A percentile compares a stretch with the other conserved stretches of the same genome.
These are phyloP conservation scores for Cladosporium sp. DNA, from an alignment of 2,329 filamentous ascomycete species.

Conservation along the genomic window DNA sequence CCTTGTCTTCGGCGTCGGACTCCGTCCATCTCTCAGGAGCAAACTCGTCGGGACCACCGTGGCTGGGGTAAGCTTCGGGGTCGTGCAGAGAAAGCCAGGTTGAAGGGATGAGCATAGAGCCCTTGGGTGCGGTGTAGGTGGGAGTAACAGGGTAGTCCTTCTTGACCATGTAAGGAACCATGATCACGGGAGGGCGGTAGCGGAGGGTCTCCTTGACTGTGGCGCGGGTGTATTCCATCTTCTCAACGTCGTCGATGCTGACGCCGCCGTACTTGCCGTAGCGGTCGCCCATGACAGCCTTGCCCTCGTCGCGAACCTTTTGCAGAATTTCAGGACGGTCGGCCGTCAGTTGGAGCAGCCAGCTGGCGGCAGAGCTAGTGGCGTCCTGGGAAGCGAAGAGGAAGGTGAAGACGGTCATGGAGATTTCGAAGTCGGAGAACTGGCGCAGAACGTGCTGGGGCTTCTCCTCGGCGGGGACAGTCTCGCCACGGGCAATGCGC, in stretches of 20 bases:
- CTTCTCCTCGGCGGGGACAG: slow-evolving; percentile 68
- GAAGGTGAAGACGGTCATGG: slow-evolving; percentile 92
- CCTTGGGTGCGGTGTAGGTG: slow-evolving; percentile 88
- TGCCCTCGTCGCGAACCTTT: slow-evolving; percentile 76
- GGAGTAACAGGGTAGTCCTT: slow-evolving; percentile 89
- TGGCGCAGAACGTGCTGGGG: slow-evolving; percentile 76
- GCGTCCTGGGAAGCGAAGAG: slow-evolving; percentile 97
- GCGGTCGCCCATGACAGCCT: slow-evolving; percentile 17
- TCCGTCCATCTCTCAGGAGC: slow-evolving; percentile 89
- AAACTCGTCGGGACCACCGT: slow-evolving; percentile 82
- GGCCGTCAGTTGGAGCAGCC: slow-evolving; percentile 91
- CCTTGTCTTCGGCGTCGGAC: slow-evolving; percentile 82
- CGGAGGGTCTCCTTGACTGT: slow-evolving; percentile 88
- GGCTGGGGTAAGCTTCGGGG: slow-evolving; percentile 85
- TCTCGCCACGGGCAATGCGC: slow-evolving; percentile 67
- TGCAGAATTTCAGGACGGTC: slow-evolving; percentile 90
- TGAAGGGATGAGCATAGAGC: slow-evolving; percentile 90
- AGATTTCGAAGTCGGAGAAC: slow-evolving; percentile 87
- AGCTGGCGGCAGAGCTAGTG: slow-evolving; percentile 87
- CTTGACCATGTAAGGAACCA: slow-evolving; percentile 94
- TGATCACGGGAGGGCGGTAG: slow-evolving; percentile 92
- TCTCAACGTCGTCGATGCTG: slow-evolving; percentile 81
- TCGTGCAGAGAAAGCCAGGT: slow-evolving; percentile 89
- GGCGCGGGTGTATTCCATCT: slow-evolving; percentile 83
- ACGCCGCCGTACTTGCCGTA: slow-evolving; percentile 35